These are phyloP conservation scores for Kwoniella pini DNA, from an alignment of 768 basidiomycete species.

Conservation along the genomic window DNA sequence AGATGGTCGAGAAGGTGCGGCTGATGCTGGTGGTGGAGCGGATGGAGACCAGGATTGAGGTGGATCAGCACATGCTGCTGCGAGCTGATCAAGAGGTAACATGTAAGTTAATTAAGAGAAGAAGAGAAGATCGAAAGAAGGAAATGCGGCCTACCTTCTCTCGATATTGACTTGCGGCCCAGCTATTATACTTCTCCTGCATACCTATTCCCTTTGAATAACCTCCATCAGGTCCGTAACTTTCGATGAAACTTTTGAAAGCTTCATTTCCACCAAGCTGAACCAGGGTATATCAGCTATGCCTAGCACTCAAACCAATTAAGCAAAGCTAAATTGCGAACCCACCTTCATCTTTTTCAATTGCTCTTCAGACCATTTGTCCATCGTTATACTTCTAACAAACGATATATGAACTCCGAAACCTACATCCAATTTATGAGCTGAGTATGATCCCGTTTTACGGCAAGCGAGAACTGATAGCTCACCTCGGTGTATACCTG, in stretches of 20 bases:
- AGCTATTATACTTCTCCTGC: constrained; percentile 70
- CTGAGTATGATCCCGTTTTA: constrained; percentile 53
- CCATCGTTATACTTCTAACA: constrained; percentile 92
- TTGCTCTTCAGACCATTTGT: constrained; percentile 91
- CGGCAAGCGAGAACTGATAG: background rate
- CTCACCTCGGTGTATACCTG: constrained; percentile 57
- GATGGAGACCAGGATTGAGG: constrained; percentile 79
- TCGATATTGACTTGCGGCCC: constrained; percentile 92
- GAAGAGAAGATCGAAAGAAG: too few species aligned
- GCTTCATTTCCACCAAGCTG: constrained; percentile 85
- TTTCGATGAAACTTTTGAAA: constrained; percentile 72
- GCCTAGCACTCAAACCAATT: background rate
- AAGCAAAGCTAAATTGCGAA: background rate
- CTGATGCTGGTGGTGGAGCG: constrained; percentile 62
- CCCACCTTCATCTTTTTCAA: constrained; percentile 73
- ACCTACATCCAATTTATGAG: too few species aligned
- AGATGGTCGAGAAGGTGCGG: constrained; percentile 64
- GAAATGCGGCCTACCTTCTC: constrained; percentile 83
- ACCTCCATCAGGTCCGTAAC: constrained; percentile 42
- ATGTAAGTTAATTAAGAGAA: background rate
- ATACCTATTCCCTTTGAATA: constrained; percentile 44
- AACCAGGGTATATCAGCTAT: constrained; percentile 2
- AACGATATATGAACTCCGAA: constrained; percentile 91
- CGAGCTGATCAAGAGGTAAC: constrained; percentile 61
- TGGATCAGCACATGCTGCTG: constrained; percentile 65